phyloP scores from a whole-genome alignment of 495 filamentous ascomycete species.

The Ascodesmis nigricans region DNA sequence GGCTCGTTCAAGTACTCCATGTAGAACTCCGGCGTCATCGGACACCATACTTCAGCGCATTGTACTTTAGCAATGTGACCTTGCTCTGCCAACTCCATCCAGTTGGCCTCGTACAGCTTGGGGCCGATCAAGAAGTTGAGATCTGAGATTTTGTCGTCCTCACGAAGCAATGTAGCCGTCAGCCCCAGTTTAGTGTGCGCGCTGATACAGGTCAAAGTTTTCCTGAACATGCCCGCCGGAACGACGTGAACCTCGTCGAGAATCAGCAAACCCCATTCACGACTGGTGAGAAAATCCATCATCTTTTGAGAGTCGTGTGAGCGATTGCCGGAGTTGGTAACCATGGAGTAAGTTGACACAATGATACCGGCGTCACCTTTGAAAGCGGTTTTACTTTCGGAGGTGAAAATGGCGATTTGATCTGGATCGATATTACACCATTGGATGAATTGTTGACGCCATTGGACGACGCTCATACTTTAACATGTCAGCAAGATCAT shows the following conservation, averaged over 20 bases:
- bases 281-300: constrained; percentile 81
- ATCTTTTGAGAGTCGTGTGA: constrained; percentile 90
- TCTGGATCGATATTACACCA: constrained; percentile 95
- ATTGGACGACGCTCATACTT: constrained; percentile 85
- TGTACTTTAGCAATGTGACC: constrained; percentile 95
- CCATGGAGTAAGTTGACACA: constrained; percentile 96
- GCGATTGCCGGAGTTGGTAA: constrained; percentile 63
- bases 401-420: constrained; percentile 86
- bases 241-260: constrained; percentile 98
- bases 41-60: constrained; percentile 97
- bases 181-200: constrained; percentile 92
- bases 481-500: background rate
- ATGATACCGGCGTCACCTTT: constrained; percentile 79
- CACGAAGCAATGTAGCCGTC: constrained; percentile 80
- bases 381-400: constrained; percentile 80
- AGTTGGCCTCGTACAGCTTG: constrained; percentile 95
- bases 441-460: constrained; percentile 85
- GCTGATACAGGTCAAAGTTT: constrained; percentile 74
- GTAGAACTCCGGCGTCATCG: constrained; percentile 97
- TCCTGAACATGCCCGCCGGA: constrained; percentile 83
- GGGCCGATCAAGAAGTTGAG: constrained; percentile 95
- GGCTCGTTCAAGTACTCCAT: constrained; percentile 64
- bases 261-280: constrained; percentile 97
- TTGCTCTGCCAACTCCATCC: constrained; percentile 95
- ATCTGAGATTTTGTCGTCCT: constrained; percentile 96